phyloP scores from a whole-genome alignment of 2,329 filamentous ascomycete genomes.

The Corinectria fuckeliana region DNA sequence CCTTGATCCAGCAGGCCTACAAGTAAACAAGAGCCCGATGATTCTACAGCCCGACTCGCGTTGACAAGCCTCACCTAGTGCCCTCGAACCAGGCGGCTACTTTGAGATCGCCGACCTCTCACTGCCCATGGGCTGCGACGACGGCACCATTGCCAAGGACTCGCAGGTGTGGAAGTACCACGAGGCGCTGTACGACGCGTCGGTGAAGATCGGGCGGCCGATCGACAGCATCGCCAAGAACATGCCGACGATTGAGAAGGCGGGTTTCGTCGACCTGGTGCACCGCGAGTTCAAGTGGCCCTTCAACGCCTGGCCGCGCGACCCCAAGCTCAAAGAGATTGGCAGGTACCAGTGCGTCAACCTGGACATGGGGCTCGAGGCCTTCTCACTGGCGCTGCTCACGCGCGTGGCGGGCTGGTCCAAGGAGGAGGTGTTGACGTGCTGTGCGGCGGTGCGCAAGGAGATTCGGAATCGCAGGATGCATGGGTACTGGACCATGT shows the following conservation, averaged over 20 bases:
- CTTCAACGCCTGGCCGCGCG: constrained; percentile 55
- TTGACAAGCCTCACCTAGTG: constrained; percentile 4
- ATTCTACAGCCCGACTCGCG: too few relatives aligned
- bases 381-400: constrained; percentile 37
- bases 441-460: constrained; percentile 33
- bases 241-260: constrained; percentile 48
- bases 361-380: constrained; percentile 35
- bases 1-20: constrained; percentile 30
- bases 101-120: constrained; percentile 33
- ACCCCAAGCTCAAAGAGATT: constrained; percentile 55
- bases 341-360: constrained; percentile 42
- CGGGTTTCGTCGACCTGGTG: constrained; percentile 57
- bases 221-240: constrained; percentile 30
- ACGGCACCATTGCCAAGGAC: constrained; percentile 26
- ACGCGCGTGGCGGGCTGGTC: constrained; percentile 37
- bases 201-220: constrained; percentile 37
- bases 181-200: constrained; percentile 34
- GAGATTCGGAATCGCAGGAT: constrained; percentile 35
- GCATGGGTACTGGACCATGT: constrained; percentile 40
- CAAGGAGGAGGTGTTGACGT: constrained; percentile 33
- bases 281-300: constrained; percentile 55
- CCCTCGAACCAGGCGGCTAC: constrained; percentile 31
- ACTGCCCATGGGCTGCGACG: constrained; percentile 26
- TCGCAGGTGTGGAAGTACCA: constrained; percentile 35
- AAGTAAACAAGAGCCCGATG: constrained; percentile 27